Conservation (phyloP, 176 grass and related monocot genomes). For the Aegilops sharonensis region DNA sequence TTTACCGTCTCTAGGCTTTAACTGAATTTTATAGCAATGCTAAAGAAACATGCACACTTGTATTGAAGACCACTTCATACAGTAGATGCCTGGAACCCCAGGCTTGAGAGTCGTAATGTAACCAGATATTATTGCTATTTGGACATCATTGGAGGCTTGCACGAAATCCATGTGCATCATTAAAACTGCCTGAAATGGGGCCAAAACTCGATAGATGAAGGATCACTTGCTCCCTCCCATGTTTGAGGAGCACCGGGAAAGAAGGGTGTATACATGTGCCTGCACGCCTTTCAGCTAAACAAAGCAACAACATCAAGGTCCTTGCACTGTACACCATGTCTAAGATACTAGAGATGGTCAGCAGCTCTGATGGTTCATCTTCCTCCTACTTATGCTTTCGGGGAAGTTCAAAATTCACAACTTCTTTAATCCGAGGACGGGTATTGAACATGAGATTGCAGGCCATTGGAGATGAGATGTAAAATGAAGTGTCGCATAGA, state of each 20-base stretch:
- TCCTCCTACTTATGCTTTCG: constrained; percentile 8
- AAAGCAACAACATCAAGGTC: neutral
- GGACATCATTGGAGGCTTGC: neutral
- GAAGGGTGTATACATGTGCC: neutral
- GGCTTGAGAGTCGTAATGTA: neutral
- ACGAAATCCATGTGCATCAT: neutral
- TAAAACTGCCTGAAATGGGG: neutral
- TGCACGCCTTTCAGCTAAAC: neutral
- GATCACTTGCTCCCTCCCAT: neutral
- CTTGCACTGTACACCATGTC: neutral
- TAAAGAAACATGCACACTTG: neutral
- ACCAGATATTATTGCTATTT: constrained; percentile 7
- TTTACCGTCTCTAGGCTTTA: too few species aligned
- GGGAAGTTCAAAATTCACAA: constrained; percentile 34
- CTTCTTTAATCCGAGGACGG: constrained; percentile 10
- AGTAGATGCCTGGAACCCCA: neutral
- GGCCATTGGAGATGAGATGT: neutral
- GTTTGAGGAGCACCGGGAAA: neutral
- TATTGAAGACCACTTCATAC: neutral
- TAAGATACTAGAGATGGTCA: neutral
- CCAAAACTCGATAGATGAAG: neutral
- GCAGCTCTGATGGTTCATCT: constrained; percentile 22
- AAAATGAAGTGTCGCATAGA: neutral
- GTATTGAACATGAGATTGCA: constrained; percentile 34
- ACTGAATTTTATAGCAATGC: neutral